Base-by-base conservation (phyloP, 2,329 filamentous ascomycete genomes). In the Clarireedia sp. region DNA sequence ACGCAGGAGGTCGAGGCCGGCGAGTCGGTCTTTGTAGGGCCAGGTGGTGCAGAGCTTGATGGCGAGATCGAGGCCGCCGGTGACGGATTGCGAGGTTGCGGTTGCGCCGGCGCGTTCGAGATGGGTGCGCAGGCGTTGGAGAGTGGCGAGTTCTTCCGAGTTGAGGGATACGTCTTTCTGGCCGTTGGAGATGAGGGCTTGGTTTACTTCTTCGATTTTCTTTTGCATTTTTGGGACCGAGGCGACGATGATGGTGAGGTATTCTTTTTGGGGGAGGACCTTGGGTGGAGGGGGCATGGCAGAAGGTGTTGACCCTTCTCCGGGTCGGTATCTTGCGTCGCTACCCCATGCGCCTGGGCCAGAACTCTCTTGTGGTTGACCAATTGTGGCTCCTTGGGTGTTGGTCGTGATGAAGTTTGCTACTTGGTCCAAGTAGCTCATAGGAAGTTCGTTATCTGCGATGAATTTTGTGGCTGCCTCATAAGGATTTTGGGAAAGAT, bases 351-450 rank as follows among this genome's bases (percentile, higher is more conserved):
- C 86, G 70, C 95, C 78, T 16, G 74, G 70, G 2, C 75, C 69
- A 45, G 74, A 64, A 29, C 59, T 57, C 51, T 69, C 74, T 48
- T 78, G 73, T 16, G 75, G 68, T 62, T 85, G 80, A 1, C 90
- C 90, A n/a, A 96, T 73, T 0, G 85, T 89, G 7, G 90, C 87
- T 3, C 90, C 91, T 72, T 92, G 83, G 0, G 91, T 95, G 67
- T 97, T 97, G 55, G 87, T 80, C 9, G 87, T 81, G 63, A 99
- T 96, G 71, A 96, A 97, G 62, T 94, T 88, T 6, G 91, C 89
- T 16, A 96, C 90, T 67, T 90, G 89, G 63, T 97, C 92, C 14
- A 96, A 78, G 67, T 96, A 97, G 3, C 81, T 83, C 54, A 95
- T 80, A 1, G 92, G 89, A 1, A 97, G 78, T 67, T 96, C 87